Evolutionary conservation across 2,329 filamentous ascomycete species (phyloP).

Genomic region (Ceratocystis colombiana): DNA sequence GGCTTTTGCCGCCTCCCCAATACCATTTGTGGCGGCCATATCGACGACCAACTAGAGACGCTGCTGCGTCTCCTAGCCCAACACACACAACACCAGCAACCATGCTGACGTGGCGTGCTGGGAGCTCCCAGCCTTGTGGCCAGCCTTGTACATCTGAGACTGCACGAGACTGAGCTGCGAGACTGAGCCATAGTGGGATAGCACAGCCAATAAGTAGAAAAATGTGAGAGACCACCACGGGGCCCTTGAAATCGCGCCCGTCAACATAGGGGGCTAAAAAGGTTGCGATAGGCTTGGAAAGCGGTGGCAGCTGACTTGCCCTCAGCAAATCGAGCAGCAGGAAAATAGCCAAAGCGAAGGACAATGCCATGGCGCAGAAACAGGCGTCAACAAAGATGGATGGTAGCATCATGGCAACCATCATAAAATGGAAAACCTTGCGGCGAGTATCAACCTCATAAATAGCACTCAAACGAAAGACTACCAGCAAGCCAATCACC

Average conservation of each 20-base stretch:
- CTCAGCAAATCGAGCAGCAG: conserved; percentile 79
- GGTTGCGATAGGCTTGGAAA: conserved; percentile 72
- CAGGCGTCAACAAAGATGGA: conserved; percentile 77
- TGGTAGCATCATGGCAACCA: conserved; percentile 91
- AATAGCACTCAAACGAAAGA: conserved; percentile 62
- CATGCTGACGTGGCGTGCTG: conserved; percentile 71
- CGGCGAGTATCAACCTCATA: conserved; percentile 91
- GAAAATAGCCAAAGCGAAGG: conserved; percentile 71
- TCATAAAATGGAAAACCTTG: conserved; percentile 97
- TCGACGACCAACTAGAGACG: conserved; percentile 76
- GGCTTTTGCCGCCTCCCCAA: conserved; percentile 91
- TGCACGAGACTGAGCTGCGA: conserved; percentile 56
- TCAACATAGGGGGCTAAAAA: conserved; percentile 94
- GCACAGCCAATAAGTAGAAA: conserved; percentile 92
- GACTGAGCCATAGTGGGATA: conserved; percentile 81
- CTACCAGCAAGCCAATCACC: conserved; percentile 57
- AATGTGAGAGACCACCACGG: conserved; percentile 91
- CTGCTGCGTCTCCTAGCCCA: conserved; percentile 87
- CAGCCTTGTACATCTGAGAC: conserved; percentile 29
- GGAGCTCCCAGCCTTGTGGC: conserved; percentile 60
- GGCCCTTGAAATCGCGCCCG: conserved; percentile 81
- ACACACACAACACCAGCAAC: conserved; percentile 87
- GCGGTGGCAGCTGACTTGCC: conserved; percentile 80
- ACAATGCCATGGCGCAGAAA: conserved; percentile 71
- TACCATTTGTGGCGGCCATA: conserved; percentile 86